Evolutionary conservation across 1,284 basidiomycete species (phyloP).

Genomic region (Fomitopsis pinicola): DNA sequence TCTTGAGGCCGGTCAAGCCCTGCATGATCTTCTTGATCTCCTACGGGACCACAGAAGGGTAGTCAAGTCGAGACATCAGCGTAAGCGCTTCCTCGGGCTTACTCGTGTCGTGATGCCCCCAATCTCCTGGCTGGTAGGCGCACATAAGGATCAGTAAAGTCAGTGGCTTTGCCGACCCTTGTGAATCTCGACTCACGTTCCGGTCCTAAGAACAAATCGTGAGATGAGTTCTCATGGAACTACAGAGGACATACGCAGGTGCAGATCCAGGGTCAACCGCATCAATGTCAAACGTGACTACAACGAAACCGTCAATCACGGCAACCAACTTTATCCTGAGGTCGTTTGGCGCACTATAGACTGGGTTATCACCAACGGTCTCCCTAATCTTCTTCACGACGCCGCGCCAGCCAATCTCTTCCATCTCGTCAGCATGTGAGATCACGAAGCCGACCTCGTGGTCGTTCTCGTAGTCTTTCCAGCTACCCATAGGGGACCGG

Average conservation of each 20-base stretch:
- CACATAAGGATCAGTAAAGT: neutral
- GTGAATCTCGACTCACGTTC: slow-evolving; percentile 25
- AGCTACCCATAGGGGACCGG: slow-evolving; percentile 25
- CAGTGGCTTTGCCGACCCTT: neutral
- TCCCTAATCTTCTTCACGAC: slow-evolving; percentile 29
- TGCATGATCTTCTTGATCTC: slow-evolving; percentile 38
- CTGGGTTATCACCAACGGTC: slow-evolving; percentile 33
- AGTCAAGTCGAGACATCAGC: neutral
- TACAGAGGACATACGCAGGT: slow-evolving; percentile 28
- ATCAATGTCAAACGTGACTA: slow-evolving; percentile 31
- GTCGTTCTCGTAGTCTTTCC: slow-evolving; percentile 31
- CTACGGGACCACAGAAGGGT: slow-evolving; percentile 7
- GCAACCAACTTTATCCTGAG: neutral
- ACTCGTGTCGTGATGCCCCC: slow-evolving; percentile 36
- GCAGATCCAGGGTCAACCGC: slow-evolving; percentile 35
- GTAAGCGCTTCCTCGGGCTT: slow-evolving; percentile 1
- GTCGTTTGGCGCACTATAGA: slow-evolving; percentile 26
- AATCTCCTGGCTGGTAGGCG: slow-evolving; percentile 25
- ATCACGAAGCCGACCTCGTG: slow-evolving; percentile 29
- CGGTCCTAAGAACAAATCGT: slow-evolving; percentile 23
- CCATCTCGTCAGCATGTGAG: slow-evolving; percentile 30
- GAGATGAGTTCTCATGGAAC: neutral
- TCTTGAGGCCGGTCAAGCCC: slow-evolving; percentile 33
- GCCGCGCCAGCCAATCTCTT: slow-evolving; percentile 31
- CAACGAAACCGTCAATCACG: slow-evolving; percentile 4